phyloP scores from a whole-genome alignment of 169 alveolate species.

The Plasmodium blacklocki region DNA sequence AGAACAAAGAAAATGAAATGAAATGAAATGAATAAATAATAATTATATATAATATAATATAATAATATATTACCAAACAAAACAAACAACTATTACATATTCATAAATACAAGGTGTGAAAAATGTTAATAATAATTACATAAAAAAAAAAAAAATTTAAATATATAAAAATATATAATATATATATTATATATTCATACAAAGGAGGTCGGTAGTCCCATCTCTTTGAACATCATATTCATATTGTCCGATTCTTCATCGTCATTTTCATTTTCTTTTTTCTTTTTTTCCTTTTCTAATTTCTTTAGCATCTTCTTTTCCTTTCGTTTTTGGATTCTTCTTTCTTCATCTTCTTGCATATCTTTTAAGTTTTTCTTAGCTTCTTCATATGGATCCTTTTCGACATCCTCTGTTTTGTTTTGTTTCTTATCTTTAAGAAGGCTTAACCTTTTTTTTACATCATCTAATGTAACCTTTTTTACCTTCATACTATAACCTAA shows the following conservation, averaged over 20 bases:
- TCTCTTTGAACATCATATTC: neutral
- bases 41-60: no score
- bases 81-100: no score
- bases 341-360: conserved; percentile 37
- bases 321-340: conserved; percentile 38
- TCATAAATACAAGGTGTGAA: no score
- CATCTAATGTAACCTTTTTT: conserved; percentile 88
- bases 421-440: conserved; percentile 78
- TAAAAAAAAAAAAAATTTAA: neutral
- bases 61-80: no score
- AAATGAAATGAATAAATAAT: no score
- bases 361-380: conserved; percentile 38
- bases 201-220: conserved; percentile 55
- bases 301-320: conserved; percentile 60
- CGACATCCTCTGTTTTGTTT: conserved; percentile 37
- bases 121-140: neutral
- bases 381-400: conserved; percentile 33
- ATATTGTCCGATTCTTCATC: neutral
- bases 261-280: conserved; percentile 4
- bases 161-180: neutral
- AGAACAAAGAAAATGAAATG: no score
- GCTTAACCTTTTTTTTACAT: conserved; percentile 87
- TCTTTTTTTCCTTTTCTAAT: conserved; percentile 51
- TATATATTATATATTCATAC: neutral
- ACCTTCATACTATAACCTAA: conserved; percentile 95